Evolutionary conservation across 768 basidiomycete genomes (phyloP), one percentile per base, ranked within the genome.

Genomic region (Nidularia pulvinata): DNA sequence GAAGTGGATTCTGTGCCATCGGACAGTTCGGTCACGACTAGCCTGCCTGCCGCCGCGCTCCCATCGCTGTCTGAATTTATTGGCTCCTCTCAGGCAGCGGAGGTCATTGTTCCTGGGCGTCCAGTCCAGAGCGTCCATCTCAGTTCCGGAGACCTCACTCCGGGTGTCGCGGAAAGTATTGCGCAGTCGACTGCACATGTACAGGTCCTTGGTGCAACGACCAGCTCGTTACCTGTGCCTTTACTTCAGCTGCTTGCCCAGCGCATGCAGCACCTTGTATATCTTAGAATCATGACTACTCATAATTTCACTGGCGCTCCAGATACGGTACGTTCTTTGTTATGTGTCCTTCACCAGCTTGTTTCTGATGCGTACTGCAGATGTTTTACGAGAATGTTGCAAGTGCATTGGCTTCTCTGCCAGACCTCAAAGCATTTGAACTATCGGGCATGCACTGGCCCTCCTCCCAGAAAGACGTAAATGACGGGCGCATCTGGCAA

Each of bases 381-480:
- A 73, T 76, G 16, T 88, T 88, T 62, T 86, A 86, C 60, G 72
- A 82, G 46, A 77, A 85, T 57, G 80, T 88, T 43, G 79, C 86
- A 50, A 69, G 70, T 47, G 72, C 76, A 5, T 75, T 92, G 55
- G 73, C 77, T n/a, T 77, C 78, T 6, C 79, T 91, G 56, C 70
- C 81, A n/a, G 69, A 80, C 51, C 77, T 91, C 35, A 71, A 78
- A 56, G 80, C 81, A 46, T 89, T 89, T 61, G 89, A 91, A 64
- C 80, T 91, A 32, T 85, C 80, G 46, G 90, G 89, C 34, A 82
- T 91, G 70, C 86, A 86, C 58, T 91, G 89, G 88, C 76, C 79
- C 47, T 84, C 82, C 5, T 75, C 78, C n/a, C 74, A 69, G 46
- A 75, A 76, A 57, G 63, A 70, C 50, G 65, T 73, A 47, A 67